Evolutionary conservation across 2,329 filamentous ascomycete genomes (phyloP).

Genomic region (Venturia aucupariae): DNA sequence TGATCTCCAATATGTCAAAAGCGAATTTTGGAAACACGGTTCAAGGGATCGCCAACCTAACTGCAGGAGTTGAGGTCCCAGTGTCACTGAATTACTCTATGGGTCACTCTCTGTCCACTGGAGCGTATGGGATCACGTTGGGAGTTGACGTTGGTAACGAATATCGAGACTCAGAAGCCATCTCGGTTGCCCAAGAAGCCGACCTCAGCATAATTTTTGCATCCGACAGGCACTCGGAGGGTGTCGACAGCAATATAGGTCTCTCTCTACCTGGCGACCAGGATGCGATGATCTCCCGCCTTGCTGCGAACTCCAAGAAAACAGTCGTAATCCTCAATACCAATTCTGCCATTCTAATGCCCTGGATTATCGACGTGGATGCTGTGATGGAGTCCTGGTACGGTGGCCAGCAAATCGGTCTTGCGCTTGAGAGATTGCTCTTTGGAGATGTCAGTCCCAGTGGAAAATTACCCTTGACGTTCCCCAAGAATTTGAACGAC

Average conservation of each 20-base stretch:
- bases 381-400: constrained; percentile 9
- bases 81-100: background rate
- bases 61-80: background rate
- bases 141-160: background rate
- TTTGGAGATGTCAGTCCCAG: constrained; percentile 70
- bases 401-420: constrained; percentile 73
- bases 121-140: background rate
- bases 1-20: background rate
- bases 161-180: constrained; percentile 40
- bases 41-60: background rate
- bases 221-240: constrained; percentile 58
- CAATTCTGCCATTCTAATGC: constrained; percentile 64
- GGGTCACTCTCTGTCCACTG: background rate
- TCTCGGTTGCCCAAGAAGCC: constrained; percentile 53
- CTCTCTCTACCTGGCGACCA: constrained; percentile 47
- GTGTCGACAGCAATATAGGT: constrained; percentile 65
- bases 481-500: constrained; percentile 46
- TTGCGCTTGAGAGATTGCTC: constrained; percentile 68
- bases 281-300: constrained; percentile 54
- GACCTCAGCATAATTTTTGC: constrained; percentile 67
- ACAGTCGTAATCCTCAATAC: constrained; percentile 55
- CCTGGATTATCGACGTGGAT: constrained; percentile 55
- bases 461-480: constrained; percentile 77
- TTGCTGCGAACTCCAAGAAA: constrained; percentile 58
- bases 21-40: background rate